Base-by-base conservation (phyloP, 1,284 basidiomycete species). In the Malassezia cuniculi region DNA sequence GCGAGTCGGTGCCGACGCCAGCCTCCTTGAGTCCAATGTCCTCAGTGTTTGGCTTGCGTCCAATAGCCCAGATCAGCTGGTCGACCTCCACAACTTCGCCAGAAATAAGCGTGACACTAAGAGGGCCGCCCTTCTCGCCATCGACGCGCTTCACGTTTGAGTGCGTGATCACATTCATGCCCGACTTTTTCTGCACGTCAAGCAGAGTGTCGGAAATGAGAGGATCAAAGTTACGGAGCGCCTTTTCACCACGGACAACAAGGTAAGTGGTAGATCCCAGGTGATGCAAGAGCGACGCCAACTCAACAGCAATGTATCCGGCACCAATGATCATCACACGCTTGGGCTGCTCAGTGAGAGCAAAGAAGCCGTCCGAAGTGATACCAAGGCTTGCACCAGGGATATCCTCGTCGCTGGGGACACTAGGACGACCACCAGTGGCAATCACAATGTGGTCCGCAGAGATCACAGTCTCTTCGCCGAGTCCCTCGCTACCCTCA, bases 341-440 rank as follows among this genome's bases (percentile, higher is more conserved):
- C 69, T 82, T 85, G 10, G 90, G 90, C 69, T 93, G 85, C 47
- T 82, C 75, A 56, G 78, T 77, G 31, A 97, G 77, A 29, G 79
- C 85, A 61, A 99, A 99, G 74, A 97, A 99, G 8, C 86, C 87
- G 68, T 99, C 93, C 15, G 85, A 93, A 69, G 80, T 73, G 58
- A 86, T 89, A 28, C 87, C 93, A 42, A 87, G 76, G 24, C 77
- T 78, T 7, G 87, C 85, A 21, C 90, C 93, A 11, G 86, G 85
- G 42, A 97, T 81, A 31, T 78, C 58, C 14, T 81, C 72, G 22
- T 94, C 85, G 14, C 74, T 75, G 2, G 90, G 90, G 34, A 81
- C 71, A 22, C 76, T 79, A 0, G 90, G 90, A 18, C 75, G 72
- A 0, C 93, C 89, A 17, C 90, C 90, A 12, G 82, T 82, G 27